Percentiles rank a stretch among this genome's conserved stretches.
Conservation (phyloP, 1,284 basidiomycete genomes). For the Puccinia coronata region DNA sequence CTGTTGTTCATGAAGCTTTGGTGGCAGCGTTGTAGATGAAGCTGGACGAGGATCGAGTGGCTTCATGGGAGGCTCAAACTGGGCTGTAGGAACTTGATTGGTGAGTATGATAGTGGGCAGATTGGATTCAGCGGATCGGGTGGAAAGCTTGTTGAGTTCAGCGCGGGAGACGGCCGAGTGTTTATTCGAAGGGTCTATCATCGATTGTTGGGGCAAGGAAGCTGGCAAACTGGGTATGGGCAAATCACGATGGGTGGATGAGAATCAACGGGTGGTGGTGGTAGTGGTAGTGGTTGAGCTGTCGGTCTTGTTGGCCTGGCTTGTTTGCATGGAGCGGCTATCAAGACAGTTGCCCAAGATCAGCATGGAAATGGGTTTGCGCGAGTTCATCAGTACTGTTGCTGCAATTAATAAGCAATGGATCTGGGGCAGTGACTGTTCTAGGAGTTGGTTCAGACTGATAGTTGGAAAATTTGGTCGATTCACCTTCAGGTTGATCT, state of each 20-base stretch:
- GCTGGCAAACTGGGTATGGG: too few species aligned
- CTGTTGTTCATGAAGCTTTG: background rate
- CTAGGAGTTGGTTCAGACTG: constrained; percentile 5
- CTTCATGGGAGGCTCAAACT: background rate
- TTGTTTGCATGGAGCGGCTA: constrained; percentile 3
- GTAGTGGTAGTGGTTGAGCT: background rate
- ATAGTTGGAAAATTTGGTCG: constrained; percentile 10
- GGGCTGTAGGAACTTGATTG: background rate
- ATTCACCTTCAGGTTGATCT: constrained; percentile 28
- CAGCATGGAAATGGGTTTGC: background rate
- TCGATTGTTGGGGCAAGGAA: background rate
- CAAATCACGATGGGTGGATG: constrained; percentile 6
- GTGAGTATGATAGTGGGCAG: background rate
- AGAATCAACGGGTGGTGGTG: background rate
- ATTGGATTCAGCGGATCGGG: background rate
- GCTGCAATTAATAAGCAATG: background rate
- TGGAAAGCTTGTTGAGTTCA: background rate
- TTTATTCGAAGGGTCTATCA: background rate
- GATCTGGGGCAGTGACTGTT: background rate
- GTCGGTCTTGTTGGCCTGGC: background rate
- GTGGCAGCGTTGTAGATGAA: background rate
- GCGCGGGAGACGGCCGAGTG: background rate
- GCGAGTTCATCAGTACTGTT: constrained; percentile 4
- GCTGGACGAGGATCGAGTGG: background rate
- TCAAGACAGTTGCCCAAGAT: constrained; percentile 4